These are phyloP conservation scores for Suillus tomentosus DNA, from an alignment of 768 basidiomycete genomes.

Conservation along the genomic window DNA sequence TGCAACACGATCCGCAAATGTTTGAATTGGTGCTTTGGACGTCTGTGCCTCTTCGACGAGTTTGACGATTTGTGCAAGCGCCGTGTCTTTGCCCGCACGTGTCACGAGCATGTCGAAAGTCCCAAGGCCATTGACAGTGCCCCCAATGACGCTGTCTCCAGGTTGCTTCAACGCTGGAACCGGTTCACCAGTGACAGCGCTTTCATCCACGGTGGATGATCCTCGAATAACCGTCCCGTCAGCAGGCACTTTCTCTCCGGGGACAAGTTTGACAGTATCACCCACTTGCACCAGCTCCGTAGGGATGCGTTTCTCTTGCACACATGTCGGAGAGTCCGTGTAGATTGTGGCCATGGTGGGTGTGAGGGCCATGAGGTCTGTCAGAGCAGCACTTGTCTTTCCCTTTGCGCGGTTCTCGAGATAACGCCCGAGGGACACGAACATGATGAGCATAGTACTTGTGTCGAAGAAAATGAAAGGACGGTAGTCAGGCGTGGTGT, in stretches of 20 bases:
- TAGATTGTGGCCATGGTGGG: slow-evolving; percentile 97
- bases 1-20: slow-evolving; percentile 92
- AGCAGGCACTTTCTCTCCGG: slow-evolving; percentile 95
- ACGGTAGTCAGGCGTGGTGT: slow-evolving; percentile 63
- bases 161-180: slow-evolving; percentile 82
- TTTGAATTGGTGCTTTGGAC: slow-evolving; percentile 96
- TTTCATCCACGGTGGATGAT: slow-evolving; percentile 90
- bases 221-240: slow-evolving; percentile 91
- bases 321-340: slow-evolving; percentile 78
- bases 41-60: slow-evolving; percentile 99
- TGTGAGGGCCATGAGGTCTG: slow-evolving; percentile 92
- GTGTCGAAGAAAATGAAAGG: slow-evolving; percentile 98
- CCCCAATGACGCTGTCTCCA: slow-evolving; percentile 90
- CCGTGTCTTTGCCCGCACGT: slow-evolving; percentile 94
- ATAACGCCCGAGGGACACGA: slow-evolving; percentile 93
- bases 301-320: slow-evolving; percentile 85
- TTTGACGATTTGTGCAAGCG: slow-evolving; percentile 92
- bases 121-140: slow-evolving; percentile 96
- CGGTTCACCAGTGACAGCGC: slow-evolving; percentile 95
- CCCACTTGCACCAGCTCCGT: slow-evolving; percentile 95
- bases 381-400: slow-evolving; percentile 93
- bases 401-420: slow-evolving; percentile 98
- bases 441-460: slow-evolving; percentile 97
- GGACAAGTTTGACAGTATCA: slow-evolving; percentile 90
- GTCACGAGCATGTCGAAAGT: slow-evolving; percentile 96